Conservation (phyloP, 2,329 filamentous ascomycete genomes). For the Pseudogymnoascus sp. region DNA sequence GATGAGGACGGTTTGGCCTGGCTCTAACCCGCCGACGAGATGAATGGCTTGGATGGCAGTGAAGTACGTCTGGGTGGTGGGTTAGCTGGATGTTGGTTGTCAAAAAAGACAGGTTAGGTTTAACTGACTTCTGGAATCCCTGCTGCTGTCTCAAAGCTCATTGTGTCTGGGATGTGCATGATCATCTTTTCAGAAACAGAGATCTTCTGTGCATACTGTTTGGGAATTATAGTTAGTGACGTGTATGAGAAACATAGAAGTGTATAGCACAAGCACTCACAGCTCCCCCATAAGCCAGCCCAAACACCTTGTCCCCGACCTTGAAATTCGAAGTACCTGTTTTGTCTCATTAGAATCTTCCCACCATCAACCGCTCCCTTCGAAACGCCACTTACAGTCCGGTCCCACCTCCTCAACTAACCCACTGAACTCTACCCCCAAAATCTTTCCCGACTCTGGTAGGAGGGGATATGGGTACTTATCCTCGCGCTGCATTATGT, state of each 20-base stretch:
- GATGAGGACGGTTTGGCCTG: slow-evolving; percentile 74
- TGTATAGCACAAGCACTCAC: background rate
- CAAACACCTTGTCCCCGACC: slow-evolving; percentile 76
- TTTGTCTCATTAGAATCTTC: slow-evolving; percentile 35
- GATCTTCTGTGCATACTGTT: slow-evolving; percentile 67
- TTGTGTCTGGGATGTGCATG: slow-evolving; percentile 66
- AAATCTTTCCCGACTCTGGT: slow-evolving; percentile 59
- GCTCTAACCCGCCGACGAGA: slow-evolving; percentile 65
- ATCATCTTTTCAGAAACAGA: slow-evolving; percentile 72
- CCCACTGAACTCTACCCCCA: slow-evolving; percentile 76
- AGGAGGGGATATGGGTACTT: slow-evolving; percentile 57
- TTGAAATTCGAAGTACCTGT: slow-evolving; percentile 45
- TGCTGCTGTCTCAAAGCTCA: slow-evolving; percentile 70
- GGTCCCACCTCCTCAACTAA: slow-evolving; percentile 49
- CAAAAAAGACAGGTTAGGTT: background rate
- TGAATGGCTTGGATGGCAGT: slow-evolving; percentile 88
- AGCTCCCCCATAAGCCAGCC: slow-evolving; percentile 81
- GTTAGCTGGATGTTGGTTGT: background rate
- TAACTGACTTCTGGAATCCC: slow-evolving; percentile 56
- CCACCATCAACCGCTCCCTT: background rate
- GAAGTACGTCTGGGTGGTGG: slow-evolving; percentile 63
- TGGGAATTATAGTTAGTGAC: background rate
- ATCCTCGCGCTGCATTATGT: slow-evolving; percentile 69
- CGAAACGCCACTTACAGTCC: background rate
- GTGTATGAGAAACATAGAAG: background rate